A percentile compares a stretch with the other conserved stretches of the same genome.
These are phyloP conservation scores for Pyronema omphalodes DNA, from an alignment of 495 filamentous ascomycete genomes.

Conservation along the genomic window DNA sequence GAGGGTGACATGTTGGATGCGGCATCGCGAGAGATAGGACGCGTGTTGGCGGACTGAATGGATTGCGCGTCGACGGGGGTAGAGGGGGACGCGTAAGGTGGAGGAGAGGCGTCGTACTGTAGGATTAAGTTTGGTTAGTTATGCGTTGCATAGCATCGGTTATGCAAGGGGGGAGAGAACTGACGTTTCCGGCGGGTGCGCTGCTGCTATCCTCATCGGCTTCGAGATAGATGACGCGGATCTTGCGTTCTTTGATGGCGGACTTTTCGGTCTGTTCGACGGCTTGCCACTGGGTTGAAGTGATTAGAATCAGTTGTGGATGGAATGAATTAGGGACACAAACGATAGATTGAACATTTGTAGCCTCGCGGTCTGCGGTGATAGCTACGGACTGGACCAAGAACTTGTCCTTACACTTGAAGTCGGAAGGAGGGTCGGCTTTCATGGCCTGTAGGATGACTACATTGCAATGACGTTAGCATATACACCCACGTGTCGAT, in stretches of 20 bases:
- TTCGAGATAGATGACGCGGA: constrained; percentile 65
- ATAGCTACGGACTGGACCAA: constrained; percentile 86
- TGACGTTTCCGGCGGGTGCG: background rate
- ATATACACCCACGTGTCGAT: constrained; percentile 5
- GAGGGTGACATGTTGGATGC: background rate
- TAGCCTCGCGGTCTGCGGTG: constrained; percentile 62
- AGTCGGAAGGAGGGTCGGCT: constrained; percentile 67
- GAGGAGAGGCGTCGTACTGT: constrained; percentile 23
- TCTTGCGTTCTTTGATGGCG: constrained; percentile 78
- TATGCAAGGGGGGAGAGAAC: background rate
- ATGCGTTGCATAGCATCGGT: background rate
- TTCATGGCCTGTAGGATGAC: constrained; percentile 97
- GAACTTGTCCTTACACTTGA: constrained; percentile 93
- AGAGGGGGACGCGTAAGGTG: constrained; percentile 37
- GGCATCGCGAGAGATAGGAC: background rate
- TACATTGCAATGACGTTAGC: constrained; percentile 24
- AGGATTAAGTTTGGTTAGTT: background rate
- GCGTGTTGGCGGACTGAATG: constrained; percentile 9
- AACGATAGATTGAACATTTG: constrained; percentile 64
- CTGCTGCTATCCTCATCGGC: constrained; percentile 30
- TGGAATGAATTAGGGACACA: constrained; percentile 21
- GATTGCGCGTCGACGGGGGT: background rate
- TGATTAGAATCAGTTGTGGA: constrained; percentile 10
- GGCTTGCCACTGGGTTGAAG: constrained; percentile 43
- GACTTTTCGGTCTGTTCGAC: constrained; percentile 62